phyloP scores from a whole-genome alignment of 78 protist genomes.

The Protostelium mycophagum region DNA sequence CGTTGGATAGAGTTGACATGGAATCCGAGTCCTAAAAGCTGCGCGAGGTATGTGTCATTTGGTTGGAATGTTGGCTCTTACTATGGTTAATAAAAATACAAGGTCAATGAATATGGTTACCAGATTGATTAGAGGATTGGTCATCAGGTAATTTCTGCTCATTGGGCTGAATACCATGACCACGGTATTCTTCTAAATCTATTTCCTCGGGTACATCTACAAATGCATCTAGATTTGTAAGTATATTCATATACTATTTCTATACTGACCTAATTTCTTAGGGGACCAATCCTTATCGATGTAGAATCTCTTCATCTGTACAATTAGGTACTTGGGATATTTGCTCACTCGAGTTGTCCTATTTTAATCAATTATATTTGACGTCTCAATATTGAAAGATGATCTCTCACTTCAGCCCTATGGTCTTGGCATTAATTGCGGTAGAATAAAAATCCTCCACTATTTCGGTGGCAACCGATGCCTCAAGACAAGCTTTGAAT shows the following conservation, averaged over 20 bases:
- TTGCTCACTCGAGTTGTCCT: slow-evolving; percentile 28
- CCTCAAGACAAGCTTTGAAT: slow-evolving; percentile 36
- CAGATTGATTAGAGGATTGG: neutral
- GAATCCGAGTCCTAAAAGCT: neutral
- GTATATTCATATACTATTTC: neutral
- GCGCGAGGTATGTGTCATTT: neutral
- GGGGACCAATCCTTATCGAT: slow-evolving; percentile 66
- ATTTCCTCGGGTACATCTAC: slow-evolving; percentile 68
- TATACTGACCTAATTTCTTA: slow-evolving; percentile 50
- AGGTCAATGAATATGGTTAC: neutral
- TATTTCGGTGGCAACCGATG: slow-evolving; percentile 15
- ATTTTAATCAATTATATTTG: neutral
- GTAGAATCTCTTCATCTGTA: slow-evolving; percentile 70
- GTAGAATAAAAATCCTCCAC: slow-evolving; percentile 56
- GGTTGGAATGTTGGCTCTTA: neutral
- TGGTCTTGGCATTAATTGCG: slow-evolving; percentile 53
- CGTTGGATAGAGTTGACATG: neutral
- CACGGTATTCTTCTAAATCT: slow-evolving; percentile 57
- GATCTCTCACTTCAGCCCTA: slow-evolving; percentile 35
- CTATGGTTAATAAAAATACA: neutral
- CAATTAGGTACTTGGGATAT: slow-evolving; percentile 72
- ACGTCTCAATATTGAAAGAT: neutral
- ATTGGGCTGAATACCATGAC: slow-evolving; percentile 36
- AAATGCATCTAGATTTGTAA: slow-evolving; percentile 30
- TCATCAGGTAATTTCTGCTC: slow-evolving; percentile 66